phyloP scores from a whole-genome alignment of 345 rosid genomes.

The Brassica cretica region DNA sequence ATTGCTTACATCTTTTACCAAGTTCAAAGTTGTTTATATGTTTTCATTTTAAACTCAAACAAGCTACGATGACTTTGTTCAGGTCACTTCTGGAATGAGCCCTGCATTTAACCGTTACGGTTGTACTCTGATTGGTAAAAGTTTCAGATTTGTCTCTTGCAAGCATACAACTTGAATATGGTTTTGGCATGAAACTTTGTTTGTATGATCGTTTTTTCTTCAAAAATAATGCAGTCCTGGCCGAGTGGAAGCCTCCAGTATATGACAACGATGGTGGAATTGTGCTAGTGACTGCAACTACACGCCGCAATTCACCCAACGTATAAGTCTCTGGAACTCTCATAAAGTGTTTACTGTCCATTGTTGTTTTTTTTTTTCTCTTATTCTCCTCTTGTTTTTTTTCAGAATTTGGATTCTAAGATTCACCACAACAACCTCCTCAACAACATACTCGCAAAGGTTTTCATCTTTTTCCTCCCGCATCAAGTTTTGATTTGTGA shows the following conservation, averaged over 20 bases:
- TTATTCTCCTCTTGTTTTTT: background rate
- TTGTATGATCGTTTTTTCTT: background rate
- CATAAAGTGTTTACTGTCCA: background rate
- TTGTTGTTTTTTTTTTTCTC: too few relatives aligned
- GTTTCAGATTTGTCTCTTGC: background rate
- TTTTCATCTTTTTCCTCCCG: constrained; percentile 19
- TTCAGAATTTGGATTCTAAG: constrained; percentile 91
- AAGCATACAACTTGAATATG: background rate
- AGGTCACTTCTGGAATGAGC: constrained; percentile 98
- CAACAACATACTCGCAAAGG: constrained; percentile 93
- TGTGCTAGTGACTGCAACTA: constrained; percentile 82
- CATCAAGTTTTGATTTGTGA: background rate
- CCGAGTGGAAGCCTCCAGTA: constrained; percentile 98
- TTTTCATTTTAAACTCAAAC: background rate
- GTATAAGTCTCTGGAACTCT: constrained; percentile 40
- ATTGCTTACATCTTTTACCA: background rate
- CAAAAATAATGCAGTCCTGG: constrained; percentile 60
- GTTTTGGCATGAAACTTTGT: background rate
- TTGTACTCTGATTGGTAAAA: constrained; percentile 79
- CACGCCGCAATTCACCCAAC: constrained; percentile 90
- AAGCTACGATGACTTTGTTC: constrained; percentile 19
- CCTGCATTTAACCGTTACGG: constrained; percentile 87
- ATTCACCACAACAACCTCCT: constrained; percentile 95
- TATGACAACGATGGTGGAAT: constrained; percentile 83
- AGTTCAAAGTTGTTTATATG: background rate